phyloP scores from a whole-genome alignment of 768 basidiomycete genomes.

The Boletus sensibilis region DNA sequence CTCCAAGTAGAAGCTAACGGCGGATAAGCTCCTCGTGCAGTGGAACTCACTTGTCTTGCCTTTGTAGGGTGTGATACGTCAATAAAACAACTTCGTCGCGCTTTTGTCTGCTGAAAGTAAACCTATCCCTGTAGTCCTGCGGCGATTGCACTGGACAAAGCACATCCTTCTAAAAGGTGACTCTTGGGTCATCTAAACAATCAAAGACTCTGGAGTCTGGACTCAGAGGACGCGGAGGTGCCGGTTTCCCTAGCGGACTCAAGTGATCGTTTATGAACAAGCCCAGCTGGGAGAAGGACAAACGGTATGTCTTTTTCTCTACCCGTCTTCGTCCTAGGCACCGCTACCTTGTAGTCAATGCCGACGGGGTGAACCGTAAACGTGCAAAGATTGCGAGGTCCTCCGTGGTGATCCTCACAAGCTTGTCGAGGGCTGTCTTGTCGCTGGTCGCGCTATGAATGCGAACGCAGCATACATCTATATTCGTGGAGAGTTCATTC shows the following conservation, averaged over 20 bases:
- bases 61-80: constrained; percentile 8
- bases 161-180: constrained; percentile 95
- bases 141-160: constrained; percentile 79
- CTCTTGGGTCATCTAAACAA: constrained; percentile 93
- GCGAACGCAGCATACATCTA: constrained; percentile 99
- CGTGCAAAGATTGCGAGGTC: constrained; percentile 99
- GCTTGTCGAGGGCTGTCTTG: constrained; percentile 94
- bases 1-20: constrained; percentile 59
- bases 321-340: constrained; percentile 52
- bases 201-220: constrained; percentile 98
- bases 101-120: too few relatives aligned
- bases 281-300: constrained; percentile 96
- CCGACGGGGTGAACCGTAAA: constrained; percentile 97
- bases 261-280: constrained; percentile 99
- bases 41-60: constrained; percentile 31
- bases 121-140: too few relatives aligned
- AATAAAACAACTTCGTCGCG: not conserved
- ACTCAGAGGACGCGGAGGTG: constrained; percentile 92
- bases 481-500: constrained; percentile 97
- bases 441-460: constrained; percentile 97
- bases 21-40: not conserved
- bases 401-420: constrained; percentile 98
- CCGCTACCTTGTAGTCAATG: constrained; percentile 95
- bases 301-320: constrained; percentile 47
- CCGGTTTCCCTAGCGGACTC: constrained; percentile 93